These are phyloP conservation scores for Schizophyllum commune DNA, from an alignment of 1,284 basidiomycete species.

Conservation along the genomic window DNA sequence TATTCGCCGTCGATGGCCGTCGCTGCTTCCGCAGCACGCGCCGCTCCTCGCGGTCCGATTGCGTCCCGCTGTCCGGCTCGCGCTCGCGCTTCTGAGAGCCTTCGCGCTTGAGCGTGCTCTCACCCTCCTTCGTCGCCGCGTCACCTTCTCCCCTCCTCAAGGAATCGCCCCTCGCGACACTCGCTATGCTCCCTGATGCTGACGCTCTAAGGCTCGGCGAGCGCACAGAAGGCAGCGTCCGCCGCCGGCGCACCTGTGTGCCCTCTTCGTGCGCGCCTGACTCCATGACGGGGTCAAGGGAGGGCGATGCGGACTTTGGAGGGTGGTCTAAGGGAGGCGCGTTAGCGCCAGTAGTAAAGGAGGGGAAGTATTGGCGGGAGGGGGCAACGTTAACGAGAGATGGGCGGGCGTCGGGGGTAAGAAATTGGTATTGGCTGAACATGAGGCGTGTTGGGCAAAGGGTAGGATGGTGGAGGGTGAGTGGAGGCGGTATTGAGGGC, in stretches of 20 bases:
- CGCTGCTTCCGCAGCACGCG: slow-evolving; percentile 44
- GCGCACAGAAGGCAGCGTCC: slow-evolving; percentile 44
- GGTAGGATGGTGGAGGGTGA: neutral
- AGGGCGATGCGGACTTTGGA: neutral
- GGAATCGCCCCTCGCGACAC: slow-evolving; percentile 9
- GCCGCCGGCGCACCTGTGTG: slow-evolving; percentile 46
- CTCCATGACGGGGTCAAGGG: neutral
- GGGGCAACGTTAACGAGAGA: too few species aligned
- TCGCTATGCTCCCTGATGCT: neutral
- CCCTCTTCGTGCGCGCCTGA: slow-evolving; percentile 7
- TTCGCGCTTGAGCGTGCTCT: neutral
- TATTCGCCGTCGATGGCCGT: slow-evolving; percentile 28
- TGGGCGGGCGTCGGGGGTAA: too few species aligned
- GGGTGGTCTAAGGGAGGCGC: neutral
- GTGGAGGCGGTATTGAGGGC: neutral
- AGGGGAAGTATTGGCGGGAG: too few species aligned
- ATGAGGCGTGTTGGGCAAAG: too few species aligned
- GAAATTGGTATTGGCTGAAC: too few species aligned
- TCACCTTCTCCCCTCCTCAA: slow-evolving; percentile 1
- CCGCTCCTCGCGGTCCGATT: slow-evolving; percentile 28
- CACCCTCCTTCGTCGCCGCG: slow-evolving; percentile 13
- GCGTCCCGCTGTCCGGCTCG: slow-evolving; percentile 8
- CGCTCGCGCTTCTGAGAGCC: neutral
- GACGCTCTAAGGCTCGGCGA: neutral
- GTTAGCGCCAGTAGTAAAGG: neutral